Conservation (phyloP, 495 filamentous ascomycete species). For the Penicillium salamii region DNA sequence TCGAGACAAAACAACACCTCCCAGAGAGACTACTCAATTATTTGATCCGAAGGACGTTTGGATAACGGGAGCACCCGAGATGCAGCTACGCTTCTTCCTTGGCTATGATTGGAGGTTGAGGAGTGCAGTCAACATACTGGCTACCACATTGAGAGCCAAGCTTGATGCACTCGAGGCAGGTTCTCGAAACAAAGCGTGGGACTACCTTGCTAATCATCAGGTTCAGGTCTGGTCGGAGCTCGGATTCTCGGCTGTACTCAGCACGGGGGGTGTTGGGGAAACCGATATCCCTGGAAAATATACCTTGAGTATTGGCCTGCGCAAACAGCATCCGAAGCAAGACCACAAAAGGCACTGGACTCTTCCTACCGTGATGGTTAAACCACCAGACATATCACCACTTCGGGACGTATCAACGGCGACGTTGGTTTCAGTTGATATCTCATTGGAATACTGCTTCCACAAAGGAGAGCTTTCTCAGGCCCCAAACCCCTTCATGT, state of each 20-base stretch:
- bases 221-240: slow-evolving; percentile 35
- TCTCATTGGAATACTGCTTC: slow-evolving; percentile 18
- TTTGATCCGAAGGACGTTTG: slow-evolving; percentile 18
- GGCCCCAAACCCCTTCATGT: neutral
- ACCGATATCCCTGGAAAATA: slow-evolving; percentile 1
- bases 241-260: slow-evolving; percentile 25
- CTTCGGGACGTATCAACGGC: slow-evolving; percentile 16
- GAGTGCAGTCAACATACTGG: slow-evolving; percentile 7
- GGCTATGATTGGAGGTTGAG: neutral
- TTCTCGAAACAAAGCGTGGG: no score
- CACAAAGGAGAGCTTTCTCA: neutral
- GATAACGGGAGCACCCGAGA: slow-evolving; percentile 30
- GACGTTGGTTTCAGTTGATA: slow-evolving; percentile 22
- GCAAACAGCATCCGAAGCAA: neutral
- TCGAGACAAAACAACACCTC: neutral
- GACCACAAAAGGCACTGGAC: neutral
- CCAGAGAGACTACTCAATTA: slow-evolving; percentile 3
- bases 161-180: slow-evolving; percentile 30
- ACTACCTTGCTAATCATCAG: neutral
- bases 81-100: slow-evolving; percentile 24
- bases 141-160: slow-evolving; percentile 17
- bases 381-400: slow-evolving; percentile 15
- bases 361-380: slow-evolving; percentile 17
- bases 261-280: slow-evolving; percentile 1
- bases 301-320: slow-evolving; percentile 25